These are phyloP conservation scores for Blastobotrys muscicola DNA, from an alignment of 805 yeast species.

Conservation along the genomic window DNA sequence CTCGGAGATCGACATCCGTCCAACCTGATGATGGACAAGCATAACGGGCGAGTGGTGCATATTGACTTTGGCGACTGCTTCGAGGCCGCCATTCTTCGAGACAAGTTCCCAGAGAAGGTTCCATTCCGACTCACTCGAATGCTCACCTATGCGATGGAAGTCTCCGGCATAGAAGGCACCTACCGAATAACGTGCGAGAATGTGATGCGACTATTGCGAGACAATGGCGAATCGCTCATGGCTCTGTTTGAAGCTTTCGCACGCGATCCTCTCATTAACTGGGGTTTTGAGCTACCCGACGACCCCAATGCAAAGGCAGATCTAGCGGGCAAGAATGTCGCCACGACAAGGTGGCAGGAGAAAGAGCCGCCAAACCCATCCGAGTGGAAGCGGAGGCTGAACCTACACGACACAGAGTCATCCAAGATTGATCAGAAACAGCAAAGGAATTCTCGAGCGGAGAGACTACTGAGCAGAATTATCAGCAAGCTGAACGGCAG, in stretches of 20 bases:
- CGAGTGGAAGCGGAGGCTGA: conserved; percentile 60
- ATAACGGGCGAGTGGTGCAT: conserved; percentile 92
- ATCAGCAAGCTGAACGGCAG: conserved; percentile 90
- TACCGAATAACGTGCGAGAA: conserved; percentile 94
- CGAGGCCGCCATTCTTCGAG: conserved; percentile 94
- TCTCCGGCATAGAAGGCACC: conserved; percentile 95
- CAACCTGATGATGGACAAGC: conserved; percentile 86
- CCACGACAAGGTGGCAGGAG: no score
- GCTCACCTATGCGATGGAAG: conserved; percentile 98
- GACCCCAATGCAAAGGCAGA: neutral
- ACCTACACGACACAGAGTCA: conserved; percentile 71
- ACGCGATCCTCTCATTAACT: conserved; percentile 93
- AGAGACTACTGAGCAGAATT: conserved; percentile 78
- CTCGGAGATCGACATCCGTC: conserved; percentile 98
- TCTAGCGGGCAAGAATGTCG: no score
- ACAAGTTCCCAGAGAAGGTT: conserved; percentile 95
- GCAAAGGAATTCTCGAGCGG: conserved; percentile 80
- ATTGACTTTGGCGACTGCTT: conserved; percentile 99
- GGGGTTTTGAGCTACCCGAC: conserved; percentile 95
- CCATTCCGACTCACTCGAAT: conserved; percentile 95
- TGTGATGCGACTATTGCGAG: conserved; percentile 90
- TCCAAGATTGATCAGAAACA: conserved; percentile 60
- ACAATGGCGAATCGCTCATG: conserved; percentile 91
- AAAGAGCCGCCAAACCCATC: conserved; percentile 34
- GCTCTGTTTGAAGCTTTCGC: conserved; percentile 98